A percentile compares a stretch with the other conserved stretches of the same genome.
Conservation (phyloP, 2,329 filamentous ascomycete species). For the Allantophomopsis lycopodina region DNA sequence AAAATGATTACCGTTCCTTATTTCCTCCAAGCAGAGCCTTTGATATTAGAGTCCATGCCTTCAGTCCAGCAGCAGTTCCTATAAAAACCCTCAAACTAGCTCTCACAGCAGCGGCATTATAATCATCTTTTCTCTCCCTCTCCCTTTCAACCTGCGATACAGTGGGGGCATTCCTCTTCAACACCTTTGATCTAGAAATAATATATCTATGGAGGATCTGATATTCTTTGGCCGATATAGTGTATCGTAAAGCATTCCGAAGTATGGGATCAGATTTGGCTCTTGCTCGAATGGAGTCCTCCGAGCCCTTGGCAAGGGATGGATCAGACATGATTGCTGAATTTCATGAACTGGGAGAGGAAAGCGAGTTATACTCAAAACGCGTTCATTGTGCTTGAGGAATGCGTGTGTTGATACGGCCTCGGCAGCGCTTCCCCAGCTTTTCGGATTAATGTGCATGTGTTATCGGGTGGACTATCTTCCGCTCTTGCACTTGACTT, state of each 20-base stretch:
- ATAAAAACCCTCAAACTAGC: conserved; percentile 60
- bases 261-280: conserved; percentile 51
- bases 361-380: no score
- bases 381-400: no score
- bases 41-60: conserved; percentile 41
- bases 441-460: no score
- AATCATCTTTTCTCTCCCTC: conserved; percentile 36
- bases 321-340: no score
- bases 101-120: conserved; percentile 56
- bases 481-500: no score
- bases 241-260: conserved; percentile 78
- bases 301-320: conserved; percentile 2
- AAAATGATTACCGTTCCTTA: conserved; percentile 7
- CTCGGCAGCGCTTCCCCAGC: no score
- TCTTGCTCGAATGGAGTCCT: conserved; percentile 8
- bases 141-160: conserved; percentile 37
- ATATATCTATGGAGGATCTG: conserved; percentile 72
- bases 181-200: conserved; percentile 52
- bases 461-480: no score
- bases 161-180: conserved; percentile 39
- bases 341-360: no score
- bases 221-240: conserved; percentile 75
- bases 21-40: conserved; percentile 29
- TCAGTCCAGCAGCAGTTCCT: conserved; percentile 47
- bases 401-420: no score